These are phyloP conservation scores for Teratosphaeria destructans DNA, from an alignment of 2,329 filamentous ascomycete species.

Conservation along the genomic window DNA sequence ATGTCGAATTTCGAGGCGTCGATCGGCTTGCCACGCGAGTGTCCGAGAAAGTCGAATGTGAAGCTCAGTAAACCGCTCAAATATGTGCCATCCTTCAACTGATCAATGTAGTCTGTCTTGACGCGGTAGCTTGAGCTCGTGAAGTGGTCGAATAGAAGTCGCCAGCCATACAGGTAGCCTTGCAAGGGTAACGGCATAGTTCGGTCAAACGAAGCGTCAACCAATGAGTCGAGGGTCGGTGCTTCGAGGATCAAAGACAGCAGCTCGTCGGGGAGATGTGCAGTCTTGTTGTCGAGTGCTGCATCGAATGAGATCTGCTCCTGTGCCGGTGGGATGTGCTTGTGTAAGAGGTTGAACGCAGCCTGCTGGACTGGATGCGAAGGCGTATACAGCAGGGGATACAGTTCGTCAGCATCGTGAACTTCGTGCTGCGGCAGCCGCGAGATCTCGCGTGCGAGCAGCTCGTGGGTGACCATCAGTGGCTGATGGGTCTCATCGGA, in stretches of 20 bases:
- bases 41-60: constrained; percentile 73
- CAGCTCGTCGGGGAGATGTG: constrained; percentile 71
- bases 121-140: constrained; percentile 54
- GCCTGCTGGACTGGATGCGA: constrained; percentile 68
- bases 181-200: constrained; percentile 59
- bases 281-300: constrained; percentile 59
- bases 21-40: constrained; percentile 60
- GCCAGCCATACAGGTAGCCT: constrained; percentile 80
- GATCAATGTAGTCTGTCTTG: constrained; percentile 67
- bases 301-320: constrained; percentile 73
- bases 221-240: constrained; percentile 58
- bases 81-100: constrained; percentile 64
- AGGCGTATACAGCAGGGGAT: constrained; percentile 63
- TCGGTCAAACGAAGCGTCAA: constrained; percentile 53
- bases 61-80: constrained; percentile 64
- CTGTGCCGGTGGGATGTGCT: constrained; percentile 65
- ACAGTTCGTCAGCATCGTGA: constrained; percentile 55
- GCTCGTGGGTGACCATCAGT: constrained; percentile 61
- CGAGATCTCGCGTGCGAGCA: constrained; percentile 59
- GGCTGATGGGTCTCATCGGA: constrained; percentile 52
- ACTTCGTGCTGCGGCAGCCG: constrained; percentile 47
- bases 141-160: constrained; percentile 80
- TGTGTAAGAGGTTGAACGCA: constrained; percentile 70
- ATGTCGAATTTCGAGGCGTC: constrained; percentile 62
- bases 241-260: constrained; percentile 72